phyloP scores from a whole-genome alignment of 352 stramenopile genomes.

The Pythium guiyangense region DNA sequence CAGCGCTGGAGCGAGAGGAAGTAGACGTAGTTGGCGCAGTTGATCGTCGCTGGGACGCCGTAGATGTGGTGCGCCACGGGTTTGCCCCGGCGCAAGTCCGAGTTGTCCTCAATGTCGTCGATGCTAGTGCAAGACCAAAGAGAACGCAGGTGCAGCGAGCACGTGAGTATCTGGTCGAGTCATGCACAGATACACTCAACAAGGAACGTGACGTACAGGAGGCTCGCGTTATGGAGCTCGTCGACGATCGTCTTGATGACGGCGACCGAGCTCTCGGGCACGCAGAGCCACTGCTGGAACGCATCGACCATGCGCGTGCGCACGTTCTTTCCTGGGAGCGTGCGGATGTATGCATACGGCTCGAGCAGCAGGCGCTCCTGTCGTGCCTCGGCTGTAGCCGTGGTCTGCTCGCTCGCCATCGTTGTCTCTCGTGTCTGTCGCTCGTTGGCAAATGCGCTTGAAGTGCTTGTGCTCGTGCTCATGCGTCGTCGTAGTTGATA shows the following conservation, averaged over 20 bases:
- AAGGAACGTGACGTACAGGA: constrained; percentile 56
- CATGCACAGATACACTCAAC: neutral
- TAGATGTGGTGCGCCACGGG: constrained; percentile 96
- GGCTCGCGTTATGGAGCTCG: constrained; percentile 94
- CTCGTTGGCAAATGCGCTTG: neutral
- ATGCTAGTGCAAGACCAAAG: too few species aligned
- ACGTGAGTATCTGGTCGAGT: neutral
- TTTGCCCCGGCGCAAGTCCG: constrained; percentile 91
- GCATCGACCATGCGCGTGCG: constrained; percentile 84
- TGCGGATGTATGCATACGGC: constrained; percentile 86
- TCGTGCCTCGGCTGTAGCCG: constrained; percentile 14
- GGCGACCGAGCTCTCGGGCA: constrained; percentile 51
- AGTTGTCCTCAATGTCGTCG: constrained; percentile 98
- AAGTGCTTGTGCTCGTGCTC: neutral
- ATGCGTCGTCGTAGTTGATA: too few species aligned
- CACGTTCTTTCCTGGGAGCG: constrained; percentile 88
- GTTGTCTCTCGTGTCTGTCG: neutral
- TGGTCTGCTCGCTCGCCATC: constrained; percentile 14
- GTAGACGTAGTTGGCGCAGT: constrained; percentile 98
- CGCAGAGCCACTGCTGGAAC: constrained; percentile 82
- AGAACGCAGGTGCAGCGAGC: neutral
- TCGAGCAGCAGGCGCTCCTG: constrained; percentile 70
- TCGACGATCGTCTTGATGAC: constrained; percentile 93
- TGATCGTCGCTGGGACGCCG: constrained; percentile 95
- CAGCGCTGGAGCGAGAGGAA: constrained; percentile 94